Evolutionary conservation across 257 asterid species (phyloP).

Genomic region (Solanum paucissectum): DNA sequence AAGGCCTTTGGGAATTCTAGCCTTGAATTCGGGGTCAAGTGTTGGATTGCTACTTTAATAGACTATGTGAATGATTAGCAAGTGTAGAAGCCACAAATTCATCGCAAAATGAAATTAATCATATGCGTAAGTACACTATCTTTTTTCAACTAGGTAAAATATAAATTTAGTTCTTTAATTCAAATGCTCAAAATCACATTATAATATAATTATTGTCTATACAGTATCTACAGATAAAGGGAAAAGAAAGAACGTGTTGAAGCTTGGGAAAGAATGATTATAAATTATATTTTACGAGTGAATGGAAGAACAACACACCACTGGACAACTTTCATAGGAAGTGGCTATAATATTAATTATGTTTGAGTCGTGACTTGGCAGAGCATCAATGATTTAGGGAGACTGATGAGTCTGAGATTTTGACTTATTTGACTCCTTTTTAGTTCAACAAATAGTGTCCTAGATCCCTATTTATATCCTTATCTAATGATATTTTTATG

Average conservation of each 20-base stretch:
- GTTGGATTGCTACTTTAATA: slow-evolving; percentile 32
- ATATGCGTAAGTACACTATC: neutral
- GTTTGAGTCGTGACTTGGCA: slow-evolving; percentile 22
- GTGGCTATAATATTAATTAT: slow-evolving; percentile 10
- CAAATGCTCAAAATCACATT: neutral
- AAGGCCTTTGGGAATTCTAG: slow-evolving; percentile 29
- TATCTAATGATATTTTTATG: no score
- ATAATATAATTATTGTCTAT: neutral
- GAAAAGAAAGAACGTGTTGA: slow-evolving; percentile 16
- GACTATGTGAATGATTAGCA: neutral
- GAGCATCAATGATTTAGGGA: slow-evolving; percentile 20
- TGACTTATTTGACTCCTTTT: no score
- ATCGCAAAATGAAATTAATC: neutral
- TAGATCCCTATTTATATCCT: no score
- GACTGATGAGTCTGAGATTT: neutral
- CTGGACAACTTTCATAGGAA: slow-evolving; percentile 27
- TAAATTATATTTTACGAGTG: slow-evolving; percentile 16
- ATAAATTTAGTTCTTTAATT: neutral
- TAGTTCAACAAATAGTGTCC: no score
- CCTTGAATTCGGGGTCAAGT: slow-evolving; percentile 41
- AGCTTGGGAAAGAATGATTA: slow-evolving; percentile 32
- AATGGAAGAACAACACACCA: slow-evolving; percentile 13
- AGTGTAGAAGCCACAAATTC: neutral
- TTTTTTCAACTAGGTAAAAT: neutral
- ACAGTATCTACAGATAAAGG: neutral